Percentiles rank a stretch among this genome's conserved stretches.
Evolutionary conservation across 306 rosid species (phyloP).

Genomic region (Psophocarpus tetragonolobus): DNA sequence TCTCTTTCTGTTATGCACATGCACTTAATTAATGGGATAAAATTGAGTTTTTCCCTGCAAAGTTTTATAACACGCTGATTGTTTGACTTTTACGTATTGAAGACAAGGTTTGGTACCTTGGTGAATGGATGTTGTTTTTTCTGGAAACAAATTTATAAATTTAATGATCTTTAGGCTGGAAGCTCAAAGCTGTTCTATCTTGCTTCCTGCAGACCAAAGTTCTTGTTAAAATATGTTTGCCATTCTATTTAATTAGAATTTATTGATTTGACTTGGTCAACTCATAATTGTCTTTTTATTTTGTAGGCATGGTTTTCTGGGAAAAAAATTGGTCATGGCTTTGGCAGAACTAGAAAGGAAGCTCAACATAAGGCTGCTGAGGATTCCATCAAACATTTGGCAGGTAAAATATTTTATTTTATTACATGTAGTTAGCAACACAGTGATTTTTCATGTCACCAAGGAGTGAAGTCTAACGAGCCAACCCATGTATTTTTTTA

Average conservation of each 20-base stretch:
- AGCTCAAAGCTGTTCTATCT: slow-evolving; percentile 17
- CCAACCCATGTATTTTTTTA: no score
- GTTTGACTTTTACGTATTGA: slow-evolving; percentile 4
- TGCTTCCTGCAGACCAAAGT: slow-evolving; percentile 29
- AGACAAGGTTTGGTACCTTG: slow-evolving; percentile 6
- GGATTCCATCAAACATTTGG: slow-evolving; percentile 81
- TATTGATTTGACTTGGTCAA: slow-evolving; percentile 22
- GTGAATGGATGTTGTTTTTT: not conserved
- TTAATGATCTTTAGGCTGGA: not conserved
- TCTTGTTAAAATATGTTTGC: slow-evolving; percentile 23
- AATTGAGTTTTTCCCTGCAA: slow-evolving; percentile 8
- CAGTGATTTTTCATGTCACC: no score
- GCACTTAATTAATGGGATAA: not conserved
- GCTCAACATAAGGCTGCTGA: slow-evolving; percentile 88
- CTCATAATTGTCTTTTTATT: slow-evolving; percentile 29
- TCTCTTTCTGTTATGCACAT: no score
- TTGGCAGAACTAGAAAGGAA: slow-evolving; percentile 87
- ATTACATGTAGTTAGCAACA: no score
- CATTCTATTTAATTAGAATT: slow-evolving; percentile 26
- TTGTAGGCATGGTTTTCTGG: slow-evolving; percentile 89
- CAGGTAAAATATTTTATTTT: slow-evolving; percentile 60
- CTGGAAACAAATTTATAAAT: slow-evolving; percentile 15
- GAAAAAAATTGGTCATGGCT: slow-evolving; percentile 83
- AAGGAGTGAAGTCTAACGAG: no score
- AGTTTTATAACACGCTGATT: not conserved